phyloP scores from a whole-genome alignment of 805 yeast species.

The Yamadazyma olivae region DNA sequence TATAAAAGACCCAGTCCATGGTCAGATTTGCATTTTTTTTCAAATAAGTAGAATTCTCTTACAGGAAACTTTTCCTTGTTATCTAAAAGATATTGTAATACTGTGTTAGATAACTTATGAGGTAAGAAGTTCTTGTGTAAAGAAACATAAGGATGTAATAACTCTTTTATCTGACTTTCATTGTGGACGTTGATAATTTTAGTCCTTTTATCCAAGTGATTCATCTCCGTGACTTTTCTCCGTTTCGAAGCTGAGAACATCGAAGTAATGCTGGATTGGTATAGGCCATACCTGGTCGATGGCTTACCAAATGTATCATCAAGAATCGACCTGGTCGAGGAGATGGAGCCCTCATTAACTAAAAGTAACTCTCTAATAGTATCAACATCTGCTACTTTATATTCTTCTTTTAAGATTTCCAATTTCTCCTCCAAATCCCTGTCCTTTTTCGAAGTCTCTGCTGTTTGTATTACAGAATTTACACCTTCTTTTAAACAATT shows the following conservation, averaged over 20 bases:
- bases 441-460: no score
- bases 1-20: slow-evolving; percentile 38
- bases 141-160: slow-evolving; percentile 48
- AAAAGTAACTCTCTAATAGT: slow-evolving; percentile 49
- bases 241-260: slow-evolving; percentile 2
- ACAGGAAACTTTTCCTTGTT: slow-evolving; percentile 38
- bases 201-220: slow-evolving; percentile 6
- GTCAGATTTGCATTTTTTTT: slow-evolving; percentile 57
- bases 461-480: no score
- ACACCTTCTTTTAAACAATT: no score
- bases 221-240: background rate
- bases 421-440: slow-evolving; percentile 26
- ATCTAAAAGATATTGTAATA: slow-evolving; percentile 41
- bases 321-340: slow-evolving; percentile 38
- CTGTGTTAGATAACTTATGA: slow-evolving; percentile 39
- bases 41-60: slow-evolving; percentile 59
- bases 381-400: slow-evolving; percentile 42
- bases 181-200: slow-evolving; percentile 43
- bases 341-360: slow-evolving; percentile 52
- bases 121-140: slow-evolving; percentile 54
- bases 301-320: slow-evolving; percentile 25
- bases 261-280: slow-evolving; percentile 14
- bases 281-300: slow-evolving; percentile 10
- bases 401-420: slow-evolving; percentile 26
- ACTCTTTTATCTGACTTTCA: slow-evolving; percentile 47